Evolutionary conservation across 1,284 basidiomycete genomes (phyloP), one percentile per base, ranked within the genome.

Genomic region (Sporisorium exsertum): DNA sequence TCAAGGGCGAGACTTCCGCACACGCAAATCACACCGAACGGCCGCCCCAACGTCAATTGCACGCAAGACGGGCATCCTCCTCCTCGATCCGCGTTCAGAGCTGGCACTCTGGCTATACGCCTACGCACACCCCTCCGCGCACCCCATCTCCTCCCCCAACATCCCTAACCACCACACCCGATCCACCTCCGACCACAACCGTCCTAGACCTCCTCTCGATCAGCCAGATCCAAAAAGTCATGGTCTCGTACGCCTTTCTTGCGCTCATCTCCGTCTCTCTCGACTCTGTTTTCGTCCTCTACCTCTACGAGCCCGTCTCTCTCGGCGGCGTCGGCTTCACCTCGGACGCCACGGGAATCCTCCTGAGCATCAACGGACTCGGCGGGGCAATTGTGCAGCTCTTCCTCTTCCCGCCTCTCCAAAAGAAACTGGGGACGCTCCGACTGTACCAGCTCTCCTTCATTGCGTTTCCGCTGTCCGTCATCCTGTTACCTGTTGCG

Each of bases 341-440:
- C n/a, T 64, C 68, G 8, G 42, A 59, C 18, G 35, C 71, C 18
- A 81, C 78, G 8, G 79, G 79, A 5, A 50, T 68, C 20, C 32
- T 85, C 3, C 77, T 87, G 46, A 70, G 75, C 37, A 67, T 79
- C 57, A 78, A 79, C 22, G 84, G 85, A 35, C 53, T 86, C 5
- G 61, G 80, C 2, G 80, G 84, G 8, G 81, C 83, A 12, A 33
- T 77, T 0, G 72, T 80, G 27, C 85, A 86, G 55, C 60, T 87
- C 16, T 52, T 85, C 54, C 60, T 87, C 18, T 87, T 87, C 77
- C 84, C 86, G 5, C 79, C 83, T 0, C 64, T 87, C 0, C 86
- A 87, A 50, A 60, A 64, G 7, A 62, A 73, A 4, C 56, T 83
- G 0, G 87, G 87, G 1, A 86, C 78, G 6, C 74, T 85, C 24